A percentile compares a stretch with the other conserved stretches of the same genome.
These are phyloP conservation scores for Agrocybe pediades DNA, from an alignment of 768 basidiomycete genomes.

Conservation along the genomic window DNA sequence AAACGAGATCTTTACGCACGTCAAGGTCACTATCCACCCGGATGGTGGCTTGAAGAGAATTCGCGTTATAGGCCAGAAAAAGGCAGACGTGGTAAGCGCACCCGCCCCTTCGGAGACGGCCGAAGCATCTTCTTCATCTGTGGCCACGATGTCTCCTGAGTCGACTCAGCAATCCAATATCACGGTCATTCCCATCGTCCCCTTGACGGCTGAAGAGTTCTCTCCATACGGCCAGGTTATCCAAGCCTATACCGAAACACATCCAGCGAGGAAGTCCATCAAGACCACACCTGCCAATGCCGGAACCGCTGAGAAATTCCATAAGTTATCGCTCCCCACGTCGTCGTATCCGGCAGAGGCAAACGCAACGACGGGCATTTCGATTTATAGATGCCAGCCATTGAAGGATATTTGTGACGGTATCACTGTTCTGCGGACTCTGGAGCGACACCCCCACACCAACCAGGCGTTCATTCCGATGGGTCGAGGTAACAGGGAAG, in stretches of 20 bases:
- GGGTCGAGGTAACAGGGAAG: slow-evolving; percentile 60
- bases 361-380: slow-evolving; percentile 68
- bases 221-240: slow-evolving; percentile 88
- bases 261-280: slow-evolving; percentile 66
- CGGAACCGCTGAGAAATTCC: slow-evolving; percentile 91
- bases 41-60: slow-evolving; percentile 96
- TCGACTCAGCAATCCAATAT: slow-evolving; percentile 13
- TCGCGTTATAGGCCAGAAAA: slow-evolving; percentile 71
- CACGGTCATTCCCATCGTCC: slow-evolving; percentile 51
- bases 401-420: slow-evolving; percentile 47
- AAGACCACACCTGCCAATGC: slow-evolving; percentile 84
- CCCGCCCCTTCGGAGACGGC: background rate
- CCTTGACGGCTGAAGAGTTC: slow-evolving; percentile 86
- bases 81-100: slow-evolving; percentile 13
- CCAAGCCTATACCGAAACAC: slow-evolving; percentile 74
- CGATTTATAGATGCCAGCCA: slow-evolving; percentile 81
- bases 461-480: slow-evolving; percentile 96
- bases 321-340: slow-evolving; percentile 78
- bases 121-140: background rate
- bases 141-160: slow-evolving; percentile 5
- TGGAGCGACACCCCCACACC: slow-evolving; percentile 89
- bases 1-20: slow-evolving; percentile 70
- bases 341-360: slow-evolving; percentile 62
- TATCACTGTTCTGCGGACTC: slow-evolving; percentile 59
- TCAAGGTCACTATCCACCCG: slow-evolving; percentile 87